Evolutionary conservation across 2,329 filamentous ascomycete genomes (phyloP).

Genomic region (Ophiostoma fasciatum): DNA sequence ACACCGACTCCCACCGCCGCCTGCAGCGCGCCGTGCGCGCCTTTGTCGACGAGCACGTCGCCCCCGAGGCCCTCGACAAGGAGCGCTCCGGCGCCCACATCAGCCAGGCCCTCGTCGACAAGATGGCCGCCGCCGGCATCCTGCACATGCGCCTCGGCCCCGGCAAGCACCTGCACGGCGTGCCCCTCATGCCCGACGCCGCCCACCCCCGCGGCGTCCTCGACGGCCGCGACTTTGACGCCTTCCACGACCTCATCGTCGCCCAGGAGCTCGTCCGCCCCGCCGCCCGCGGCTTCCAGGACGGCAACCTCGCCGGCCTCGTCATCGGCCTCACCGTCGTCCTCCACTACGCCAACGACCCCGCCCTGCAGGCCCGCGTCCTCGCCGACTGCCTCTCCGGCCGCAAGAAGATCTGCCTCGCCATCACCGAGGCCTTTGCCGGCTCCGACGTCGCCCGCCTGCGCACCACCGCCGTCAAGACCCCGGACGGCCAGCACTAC

Average conservation of each 20-base stretch:
- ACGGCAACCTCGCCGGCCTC: conserved; percentile 80
- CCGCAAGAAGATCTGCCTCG: conserved; percentile 77
- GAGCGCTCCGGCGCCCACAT: conserved; percentile 62
- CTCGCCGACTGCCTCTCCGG: conserved; percentile 61
- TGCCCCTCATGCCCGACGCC: conserved; percentile 35
- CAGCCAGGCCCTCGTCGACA: conserved; percentile 56
- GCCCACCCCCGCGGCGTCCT: conserved; percentile 40
- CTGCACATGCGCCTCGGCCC: conserved; percentile 74
- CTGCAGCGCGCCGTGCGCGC: conserved; percentile 55
- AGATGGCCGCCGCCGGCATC: conserved; percentile 59
- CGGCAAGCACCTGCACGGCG: conserved; percentile 64
- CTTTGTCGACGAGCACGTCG: conserved; percentile 58
- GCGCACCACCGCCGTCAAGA: conserved; percentile 64
- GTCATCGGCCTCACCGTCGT: conserved; percentile 68
- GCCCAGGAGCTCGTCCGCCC: conserved; percentile 57
- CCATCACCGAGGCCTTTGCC: conserved; percentile 80
- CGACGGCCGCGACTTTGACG: conserved; percentile 70
- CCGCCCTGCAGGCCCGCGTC: conserved; percentile 49
- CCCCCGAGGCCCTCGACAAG: conserved; percentile 60
- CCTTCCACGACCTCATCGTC: conserved; percentile 70
- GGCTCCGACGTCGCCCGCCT: conserved; percentile 70
- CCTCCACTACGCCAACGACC: conserved; percentile 60
- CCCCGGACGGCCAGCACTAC: conserved; percentile 59
- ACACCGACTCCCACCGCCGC: conserved; percentile 55
- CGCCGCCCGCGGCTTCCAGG: conserved; percentile 67